Evolutionary conservation across 169 alveolate species (phyloP), one percentile per base, ranked within the genome.

Genomic region (Eimeria sp.): DNA sequence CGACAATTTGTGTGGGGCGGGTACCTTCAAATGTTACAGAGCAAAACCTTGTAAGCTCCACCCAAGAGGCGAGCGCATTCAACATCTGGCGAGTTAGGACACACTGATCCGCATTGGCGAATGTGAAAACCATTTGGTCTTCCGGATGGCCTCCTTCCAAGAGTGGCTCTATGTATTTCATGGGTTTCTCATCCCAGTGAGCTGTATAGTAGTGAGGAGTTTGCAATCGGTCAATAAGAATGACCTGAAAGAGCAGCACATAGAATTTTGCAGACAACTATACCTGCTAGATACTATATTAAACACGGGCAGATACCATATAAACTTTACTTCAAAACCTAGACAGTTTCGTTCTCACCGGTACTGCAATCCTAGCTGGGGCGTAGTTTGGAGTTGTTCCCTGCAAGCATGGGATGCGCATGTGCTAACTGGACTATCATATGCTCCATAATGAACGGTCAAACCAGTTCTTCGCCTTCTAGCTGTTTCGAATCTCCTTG

Each of bases 361-460:
- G 91, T 34, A 83, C 91, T 9, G 70, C 91, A 27, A 49, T 73
- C 75, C 91, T 49, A 20, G 91, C 91, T 54, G 91, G 76, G 57
- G 91, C 91, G 73, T 83, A 83, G 72, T 83, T 83, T 34, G 91
- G 91, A 58, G 91, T 83, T 58, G 91, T 40, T 51, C 91, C 91
- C 91, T 83, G 91, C 91, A 83, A 83, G 20, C 47, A 83, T n/a
- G 45, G n/a, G 89, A 49, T 47, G 70, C 89, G 47, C 63, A 78
- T 78, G 67, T 20, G 25, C 89, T n/a, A 10, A 22, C 13, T 16
- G 25, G 70, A 43, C 20, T 34, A 34, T 34, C 40, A 2, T 34
- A 34, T 34, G 40, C 40, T 34, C 40, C 40, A 34, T 34, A 34
- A 2, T 34, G 40, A 34, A 34, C 34, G 84, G 67, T 30, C 18